Base-by-base conservation (phyloP, 305 asterid genomes). In the Fraxinus dipetala region DNA sequence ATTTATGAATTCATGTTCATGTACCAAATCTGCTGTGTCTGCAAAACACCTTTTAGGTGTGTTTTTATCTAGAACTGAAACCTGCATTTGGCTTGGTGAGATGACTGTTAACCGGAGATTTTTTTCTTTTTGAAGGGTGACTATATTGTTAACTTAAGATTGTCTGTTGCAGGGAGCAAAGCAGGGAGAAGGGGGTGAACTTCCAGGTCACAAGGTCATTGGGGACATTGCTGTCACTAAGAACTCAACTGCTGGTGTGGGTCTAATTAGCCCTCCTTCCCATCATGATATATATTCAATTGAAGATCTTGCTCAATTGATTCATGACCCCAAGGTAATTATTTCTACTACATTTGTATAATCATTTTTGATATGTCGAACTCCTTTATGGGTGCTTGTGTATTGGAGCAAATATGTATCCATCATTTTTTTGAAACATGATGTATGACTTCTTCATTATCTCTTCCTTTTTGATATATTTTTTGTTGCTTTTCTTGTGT, bases 141-240 rank as follows among this genome's bases (percentile, higher is more conserved):
- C 5, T 59, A 28, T 72, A 70, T 75, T 28, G 61, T 78, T 84
- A 75, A 91, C 78, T 85, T 78, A 63, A 75, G 77, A 72, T 85
- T 85, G 77, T 74, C 59, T 81, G 56, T 69, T 84, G 77, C 92
- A 96, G 99, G 99, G 99, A 86, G 99, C 99, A 9, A 96, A 95
- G 86, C 99, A 98, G 63, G 99, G 99, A 78, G 98, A 96, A 90
- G 99, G 99, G 63, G 99, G 99, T 89, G 99, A 96, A 92, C 99
- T 96, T 86, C 99, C 99, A 11, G 99, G 99, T 30, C 99, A 96
- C 87, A 96, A 96, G 90, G 99, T 95, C 84, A 91, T 96, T 80
- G 99, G 98, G 77, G 99, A 96, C 81, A 96, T 96, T 87, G 99
- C 99, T 78, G 89, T 93, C 76, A 96, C 99, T 76, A 87, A 98